A percentile compares a stretch with the other conserved stretches of the same genome.
Conservation (phyloP, 768 basidiomycete species). For the Leucosporidium creatinivorum region DNA sequence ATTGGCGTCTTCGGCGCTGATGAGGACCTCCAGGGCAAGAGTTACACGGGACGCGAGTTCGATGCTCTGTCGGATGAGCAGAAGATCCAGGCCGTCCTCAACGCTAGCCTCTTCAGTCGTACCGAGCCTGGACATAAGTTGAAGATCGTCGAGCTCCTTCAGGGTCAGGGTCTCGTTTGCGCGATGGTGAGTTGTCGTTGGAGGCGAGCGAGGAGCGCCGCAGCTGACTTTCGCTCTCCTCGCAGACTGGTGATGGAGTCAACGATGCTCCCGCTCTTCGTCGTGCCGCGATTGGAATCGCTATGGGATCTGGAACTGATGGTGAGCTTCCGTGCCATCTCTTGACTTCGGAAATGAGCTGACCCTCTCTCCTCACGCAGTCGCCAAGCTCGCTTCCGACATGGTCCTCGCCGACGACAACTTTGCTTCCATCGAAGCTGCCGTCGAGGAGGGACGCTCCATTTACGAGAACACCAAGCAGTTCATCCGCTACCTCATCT, state of each 20-base stretch:
- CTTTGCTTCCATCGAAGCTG: conserved; percentile 92
- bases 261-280: conserved; percentile 97
- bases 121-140: conserved; percentile 94
- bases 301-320: conserved; percentile 98
- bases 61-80: conserved; percentile 71
- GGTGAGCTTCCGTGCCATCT: conserved; percentile 15
- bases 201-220: neutral
- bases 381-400: conserved; percentile 94
- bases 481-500: conserved; percentile 96
- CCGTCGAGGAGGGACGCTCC: conserved; percentile 92
- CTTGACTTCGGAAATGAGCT: neutral
- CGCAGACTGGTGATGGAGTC: conserved; percentile 88
- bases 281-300: conserved; percentile 95
- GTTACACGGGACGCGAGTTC: conserved; percentile 87
- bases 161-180: conserved; percentile 83
- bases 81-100: conserved; percentile 76
- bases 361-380: conserved; percentile 39
- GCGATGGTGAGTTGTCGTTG: conserved; percentile 63
- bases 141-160: conserved; percentile 86
- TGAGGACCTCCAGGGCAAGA: conserved; percentile 89
- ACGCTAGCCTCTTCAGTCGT: conserved; percentile 80
- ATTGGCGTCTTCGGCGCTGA: conserved; percentile 84
- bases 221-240: neutral
- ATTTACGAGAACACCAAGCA: conserved; percentile 99
- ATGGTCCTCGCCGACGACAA: conserved; percentile 97